Base-by-base conservation (phyloP, 345 rosid species). In the Syzygium oleosum region DNA sequence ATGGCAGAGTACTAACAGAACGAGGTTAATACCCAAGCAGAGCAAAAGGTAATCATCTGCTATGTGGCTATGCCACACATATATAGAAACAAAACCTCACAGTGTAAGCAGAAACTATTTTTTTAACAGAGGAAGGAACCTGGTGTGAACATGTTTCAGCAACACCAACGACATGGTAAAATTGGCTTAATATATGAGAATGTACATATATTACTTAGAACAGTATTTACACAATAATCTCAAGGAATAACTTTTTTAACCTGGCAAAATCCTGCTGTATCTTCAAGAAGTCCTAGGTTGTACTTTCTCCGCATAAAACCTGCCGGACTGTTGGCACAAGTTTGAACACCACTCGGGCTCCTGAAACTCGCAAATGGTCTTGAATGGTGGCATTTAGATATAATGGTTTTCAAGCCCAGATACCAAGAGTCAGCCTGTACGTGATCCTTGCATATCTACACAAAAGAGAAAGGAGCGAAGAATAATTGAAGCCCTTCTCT, bases 391-490 rank as follows among this genome's bases (percentile, higher is more conserved):
- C 91, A 92, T 90, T 92, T 92, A 0, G 94, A 92, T 85, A 94
- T 91, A 84, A 93, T 92, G 5, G 96, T 95, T 90, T 94, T 94
- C 88, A 96, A 91, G n/a, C 97, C 98, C 84, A 91, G 88, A 90
- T 92, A 90, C 98, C 98, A 96, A 87, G 95, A 91, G 86, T 92
- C 95, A 51, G 97, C 97, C 91, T 95, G 94, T 77, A 79, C 85
- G 87, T 96, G 94, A 93, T 96, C 97, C 91, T 94, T 96, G 90
- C 96, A 96, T 91, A 95, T 94, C 98, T 96, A 34, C 23, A 73
- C 46, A 34, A 73, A 49, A 34, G 46, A 46, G 59, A 4, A 84
- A 17, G 59, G 59, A 52, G 43, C 16, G 14, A 84, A n/a, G 43
- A 84, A 73, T 38, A 73, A 73, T 73, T 34, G 80, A 73, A 73